Conservation (phyloP, 345 rosid genomes). For the Gossypium turneri region DNA sequence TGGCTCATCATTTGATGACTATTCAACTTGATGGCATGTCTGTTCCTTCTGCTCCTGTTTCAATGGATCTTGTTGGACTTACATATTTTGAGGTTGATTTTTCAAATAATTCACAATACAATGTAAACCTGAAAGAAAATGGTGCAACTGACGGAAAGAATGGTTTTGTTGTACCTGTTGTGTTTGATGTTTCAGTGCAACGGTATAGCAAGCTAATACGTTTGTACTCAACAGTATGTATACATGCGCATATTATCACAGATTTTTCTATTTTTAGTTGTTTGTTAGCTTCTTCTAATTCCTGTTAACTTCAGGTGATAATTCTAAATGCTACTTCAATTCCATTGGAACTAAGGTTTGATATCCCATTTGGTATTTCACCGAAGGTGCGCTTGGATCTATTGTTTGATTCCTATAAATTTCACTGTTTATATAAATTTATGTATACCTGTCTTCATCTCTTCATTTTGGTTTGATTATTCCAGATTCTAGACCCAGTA, state of each 20-base stretch:
- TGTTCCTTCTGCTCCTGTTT: slow-evolving; percentile 66
- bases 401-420: slow-evolving; percentile 5
- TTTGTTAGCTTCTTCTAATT: slow-evolving; percentile 18
- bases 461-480: slow-evolving; percentile 14
- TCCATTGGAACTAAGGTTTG: slow-evolving; percentile 88
- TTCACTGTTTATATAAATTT: background rate
- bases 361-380: slow-evolving; percentile 88
- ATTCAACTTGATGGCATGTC: slow-evolving; percentile 79
- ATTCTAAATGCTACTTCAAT: slow-evolving; percentile 66
- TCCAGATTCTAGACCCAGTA: slow-evolving; percentile 82
- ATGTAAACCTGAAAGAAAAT: slow-evolving; percentile 33
- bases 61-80: slow-evolving; percentile 89
- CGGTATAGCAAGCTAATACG: slow-evolving; percentile 82
- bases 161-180: slow-evolving; percentile 83
- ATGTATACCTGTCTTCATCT: background rate
- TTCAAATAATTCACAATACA: slow-evolving; percentile 48
- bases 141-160: slow-evolving; percentile 27
- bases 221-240: slow-evolving; percentile 81
- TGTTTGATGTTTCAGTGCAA: slow-evolving; percentile 83
- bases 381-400: slow-evolving; percentile 60
- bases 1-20: slow-evolving; percentile 67
- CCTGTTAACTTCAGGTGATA: slow-evolving; percentile 58
- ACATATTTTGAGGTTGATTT: slow-evolving; percentile 85
- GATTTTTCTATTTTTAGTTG: slow-evolving; percentile 16
- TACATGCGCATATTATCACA: slow-evolving; percentile 3